Conservation (phyloP, 495 filamentous ascomycete genomes). For the Parachaetomium inaequale region DNA sequence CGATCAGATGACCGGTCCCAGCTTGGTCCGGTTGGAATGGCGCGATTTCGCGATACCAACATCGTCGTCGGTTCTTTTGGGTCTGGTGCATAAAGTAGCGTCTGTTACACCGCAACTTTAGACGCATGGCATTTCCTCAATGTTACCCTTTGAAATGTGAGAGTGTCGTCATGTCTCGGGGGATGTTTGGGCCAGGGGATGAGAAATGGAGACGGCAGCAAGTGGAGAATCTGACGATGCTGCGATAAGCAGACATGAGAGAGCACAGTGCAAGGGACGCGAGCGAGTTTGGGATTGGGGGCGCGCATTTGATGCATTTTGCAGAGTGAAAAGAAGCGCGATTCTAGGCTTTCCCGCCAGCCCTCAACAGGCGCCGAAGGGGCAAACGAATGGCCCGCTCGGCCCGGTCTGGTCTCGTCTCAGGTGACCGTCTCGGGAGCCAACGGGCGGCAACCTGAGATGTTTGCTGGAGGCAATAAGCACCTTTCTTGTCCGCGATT, state of each 20-base stretch:
- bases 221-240: too few species aligned
- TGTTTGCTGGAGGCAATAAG: not conserved
- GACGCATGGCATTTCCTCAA: not conserved
- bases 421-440: slow-evolving; percentile 8
- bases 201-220: not conserved
- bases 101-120: not conserved
- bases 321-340: not conserved
- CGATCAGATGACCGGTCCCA: not conserved
- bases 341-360: not conserved
- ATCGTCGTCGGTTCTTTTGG: not conserved
- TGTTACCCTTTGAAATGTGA: too few species aligned
- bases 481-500: too few species aligned
- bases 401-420: not conserved
- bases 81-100: not conserved
- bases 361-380: not conserved
- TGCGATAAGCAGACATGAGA: too few species aligned
- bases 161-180: not conserved
- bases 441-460: not conserved
- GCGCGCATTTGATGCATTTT: too few species aligned
- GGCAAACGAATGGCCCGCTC: not conserved
- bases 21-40: not conserved
- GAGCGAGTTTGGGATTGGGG: too few species aligned
- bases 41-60: not conserved
- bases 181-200: not conserved
- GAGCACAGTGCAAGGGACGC: too few species aligned